Base-by-base conservation (phyloP, 2,329 filamentous ascomycete species). In the Penicillium brevicompactum region DNA sequence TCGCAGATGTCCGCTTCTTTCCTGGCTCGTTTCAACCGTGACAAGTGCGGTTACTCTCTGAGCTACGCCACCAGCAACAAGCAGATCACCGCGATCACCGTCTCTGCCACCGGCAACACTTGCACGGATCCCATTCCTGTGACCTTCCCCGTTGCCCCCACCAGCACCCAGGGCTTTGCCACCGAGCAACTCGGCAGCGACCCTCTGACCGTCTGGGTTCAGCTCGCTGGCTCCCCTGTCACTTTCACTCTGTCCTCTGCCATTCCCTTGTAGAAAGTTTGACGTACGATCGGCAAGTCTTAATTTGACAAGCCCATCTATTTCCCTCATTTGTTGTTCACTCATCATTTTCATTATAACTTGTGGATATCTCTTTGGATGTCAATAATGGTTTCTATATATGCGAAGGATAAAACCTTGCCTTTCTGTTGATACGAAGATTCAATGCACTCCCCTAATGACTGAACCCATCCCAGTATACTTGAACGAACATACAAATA, bases 171-270 rank as follows among this genome's bases (percentile, higher is more conserved):
- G 30, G 76, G 76, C 30, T 77, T 76, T 34, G 75, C 73, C 1
- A 75, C 72, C 32, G 82, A 87, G 63, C 70, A 84, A 68, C 63
- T 84, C 16, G 85, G 84, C n/a, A 76, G 64, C 41, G 81, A 84
- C 67, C 80, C 82, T 4, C 64, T 78, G 42, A 83, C 81, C 2
- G 69, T 81, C 49, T 83, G 80, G 80, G 75, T 79, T 22, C 70
- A 70, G 27, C 66, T 83, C 49, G 67, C 71, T 10, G 81, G 80
- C 1, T 69, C 71, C 0, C 68, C 80, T 0, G 75, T 81, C 7
- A 77, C 74, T 0, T 76, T 82, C 58, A 76, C 70, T 2, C 67
- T 80, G n/a, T 68, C 69, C 5, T 68, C 66, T 1, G 70, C 75
- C 10, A 70, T 78, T 56, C 16, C 69, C 13, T 49, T 72, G 50